Evolutionary conservation across 2,329 filamentous ascomycete genomes (phyloP), one percentile per base, ranked within the genome.

Genomic region (Chrysoporthe puriensis): DNA sequence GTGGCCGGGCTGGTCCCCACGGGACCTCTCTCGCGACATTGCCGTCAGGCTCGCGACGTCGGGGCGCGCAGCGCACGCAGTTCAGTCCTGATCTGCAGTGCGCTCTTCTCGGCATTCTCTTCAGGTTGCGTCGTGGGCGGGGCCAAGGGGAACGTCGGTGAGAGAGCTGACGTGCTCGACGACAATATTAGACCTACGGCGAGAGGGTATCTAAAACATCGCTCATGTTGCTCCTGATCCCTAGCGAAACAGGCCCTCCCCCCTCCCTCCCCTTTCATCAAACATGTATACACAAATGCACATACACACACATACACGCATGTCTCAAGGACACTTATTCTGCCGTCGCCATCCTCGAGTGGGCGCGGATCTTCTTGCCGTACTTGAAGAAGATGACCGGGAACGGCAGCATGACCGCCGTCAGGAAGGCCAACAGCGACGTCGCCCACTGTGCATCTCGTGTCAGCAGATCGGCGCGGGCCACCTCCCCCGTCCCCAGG

Each of bases 371-470:
- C 67, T 73, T 77, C 77, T 88, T 89, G 57, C 88, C 87, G 70
- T 85, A 87, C 56, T 80, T 80, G 78, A 88, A 90, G 69, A 90
- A 90, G 8, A 90, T 74, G 72, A 85, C 88, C 4, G 88, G 88
- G 69, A 90, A 89, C 0, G 88, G 88, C 77, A 88, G 79, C 85
- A 91, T 88, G 61, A 78, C 82, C 3, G 90, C 73, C 0, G 87
- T 86, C 63, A 90, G 73, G 71, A 90, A 90, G 1, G 83, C 88
- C 57, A 91, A 77, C 54, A 91, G 75, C 52, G 82, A 86, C 1
- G 87, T 86, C 8, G 87, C 88, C 91, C 91, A 94, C 70, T 70
- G 42, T 34, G 9, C 18, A 50, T 13, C 65, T 68, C 54, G 66
- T 68, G 54, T 70, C 52, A 70, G 66, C 68, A 64, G 42, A 60